Base-by-base conservation (phyloP, 345 rosid species). In the Zanthoxylum bungeanum region DNA sequence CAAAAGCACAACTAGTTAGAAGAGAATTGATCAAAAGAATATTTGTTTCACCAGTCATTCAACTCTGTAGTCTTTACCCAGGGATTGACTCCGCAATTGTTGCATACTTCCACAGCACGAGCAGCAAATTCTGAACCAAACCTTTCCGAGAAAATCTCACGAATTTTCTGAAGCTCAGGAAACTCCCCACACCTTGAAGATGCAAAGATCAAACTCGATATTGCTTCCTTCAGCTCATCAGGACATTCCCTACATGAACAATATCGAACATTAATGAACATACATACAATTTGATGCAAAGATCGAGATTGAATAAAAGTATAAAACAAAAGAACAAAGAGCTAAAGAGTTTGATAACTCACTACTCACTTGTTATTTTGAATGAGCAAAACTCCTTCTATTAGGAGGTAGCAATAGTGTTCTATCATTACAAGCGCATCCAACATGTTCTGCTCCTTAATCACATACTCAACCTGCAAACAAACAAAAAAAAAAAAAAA, bases 151-250 rank as follows among this genome's bases (percentile, higher is more conserved):
- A 83, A 69, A 50, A 79, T 72, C 22, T 61, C 68, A 21, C 87
- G 81, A 53, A 85, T 69, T 64, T 75, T 69, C 51, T 65, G 83
- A 34, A 88, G 82, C 72, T 88, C 91, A 0, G 91, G 89, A 59
- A 86, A 85, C 56, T 85, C 88, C 17, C 87, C 81, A 12, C 84
- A 78, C 58, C 93, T 83, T 16, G 89, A 83, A 39, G 93, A 77
- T 60, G 88, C 86, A 70, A 76, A 88, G 65, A 83, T 83, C 84
- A 86, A 85, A 76, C 85, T 76, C 7, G 93, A 77, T 57, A 81
- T 64, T 30, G 88, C 83, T 74, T 83, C 88, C 66, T 67, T 78
- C 11, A 86, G 81, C 67, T 86, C 88, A 46, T 85, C 89, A 19
- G 87, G 89, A 62, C 86, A 80, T 53, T 80, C 82, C 75, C 88